Base-by-base conservation (phyloP, 345 rosid species). In the Punica granatum region DNA sequence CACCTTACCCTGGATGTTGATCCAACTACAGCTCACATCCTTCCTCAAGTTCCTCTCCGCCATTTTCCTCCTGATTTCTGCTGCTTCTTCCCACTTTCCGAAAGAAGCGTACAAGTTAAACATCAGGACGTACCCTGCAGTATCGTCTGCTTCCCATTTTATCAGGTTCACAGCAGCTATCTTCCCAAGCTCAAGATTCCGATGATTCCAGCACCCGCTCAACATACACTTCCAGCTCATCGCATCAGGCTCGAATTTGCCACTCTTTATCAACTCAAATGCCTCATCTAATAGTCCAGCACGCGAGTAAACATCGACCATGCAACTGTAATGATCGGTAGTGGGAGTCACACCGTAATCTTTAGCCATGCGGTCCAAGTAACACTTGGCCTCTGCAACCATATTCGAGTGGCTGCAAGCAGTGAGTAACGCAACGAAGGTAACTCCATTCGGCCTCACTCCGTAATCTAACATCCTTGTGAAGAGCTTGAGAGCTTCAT, bases 1-100 rank as follows among this genome's bases (percentile, higher is more conserved):
- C 60, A 79, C 75, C 74, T 81, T 78, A 67, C 85, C 94, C 69
- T 80, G 83, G 14, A 77, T 85, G 9, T 71, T 74, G 44, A 85
- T 85, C 94, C 97, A 88, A 72, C 97, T 86, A 76, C 90, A 85
- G 74, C 92, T 83, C 36, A 86, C 79, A 74, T 81, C 90, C 75
- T 90, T 85, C 84, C 74, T 84, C 77, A 86, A 65, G 63, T 78
- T 81, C 68, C 77, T 86, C 67, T 79, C 83, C 15, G 71, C 66
- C 97, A 90, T 90, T 64, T 73, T 66, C 69, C 78, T 88, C 81
- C 89, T 85, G 60, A 85, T 70, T 44, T 70, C 61, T 19, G 85
- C 85, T 15, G 92, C 95, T 81, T 86, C 97, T 72, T 82, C 86
- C 86, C 89, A 86, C 64, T 74, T 83, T 72, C 84, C 89, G 54